Base-by-base conservation (phyloP, 106 monocot species). In the Dioscorea zingiberensis region DNA sequence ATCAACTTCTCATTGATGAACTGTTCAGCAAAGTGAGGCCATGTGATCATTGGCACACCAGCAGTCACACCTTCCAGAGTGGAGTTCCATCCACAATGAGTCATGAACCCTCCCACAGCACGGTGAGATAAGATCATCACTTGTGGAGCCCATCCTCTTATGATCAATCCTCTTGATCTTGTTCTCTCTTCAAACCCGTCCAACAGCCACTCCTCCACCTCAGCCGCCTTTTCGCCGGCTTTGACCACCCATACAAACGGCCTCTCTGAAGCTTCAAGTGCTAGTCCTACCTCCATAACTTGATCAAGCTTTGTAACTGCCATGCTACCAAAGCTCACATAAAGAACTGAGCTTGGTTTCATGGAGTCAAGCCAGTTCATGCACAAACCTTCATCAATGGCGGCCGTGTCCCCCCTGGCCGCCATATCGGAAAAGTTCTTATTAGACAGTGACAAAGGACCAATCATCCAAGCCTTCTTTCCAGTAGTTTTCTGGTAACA, bases 21-120 rank as follows among this genome's bases (percentile, higher is more conserved):
- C 73, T 84, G 84, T 7, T 84, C 84, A 0, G 63, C 58, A 56
- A 84, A 84, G 13, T 68, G 60, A 16, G 85, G 86, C 78, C 81
- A 80, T 6, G 80, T 76, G 0, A 85, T 21, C 73, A 76, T 44
- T 3, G 80, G 77, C 47, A 85, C 77, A 13, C 76, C 84, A 1
- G 73, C 71, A 7, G 80, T n/a, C 29, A 85, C 64, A 15, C 59
- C 68, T 59, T 91, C 87, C 16, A 84, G 54, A 14, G 81, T 69
- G n/a, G 88, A 81, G 77, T 87, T 87, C 87, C 86, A 87, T 17
- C 86, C 86, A 44, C 86, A 87, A 73, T 87, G 87, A 18, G 84
- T 84, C 56, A 84, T 60, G 58, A 83, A 83, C 0, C 80, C 80
- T 21, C 84, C 84, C 10, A 84, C 69, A 4, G 84, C 57, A 15